Evolutionary conservation across 139 green algal species (phyloP), one percentile per base, ranked within the genome.

Genomic region (Coccomyxa sp.): DNA sequence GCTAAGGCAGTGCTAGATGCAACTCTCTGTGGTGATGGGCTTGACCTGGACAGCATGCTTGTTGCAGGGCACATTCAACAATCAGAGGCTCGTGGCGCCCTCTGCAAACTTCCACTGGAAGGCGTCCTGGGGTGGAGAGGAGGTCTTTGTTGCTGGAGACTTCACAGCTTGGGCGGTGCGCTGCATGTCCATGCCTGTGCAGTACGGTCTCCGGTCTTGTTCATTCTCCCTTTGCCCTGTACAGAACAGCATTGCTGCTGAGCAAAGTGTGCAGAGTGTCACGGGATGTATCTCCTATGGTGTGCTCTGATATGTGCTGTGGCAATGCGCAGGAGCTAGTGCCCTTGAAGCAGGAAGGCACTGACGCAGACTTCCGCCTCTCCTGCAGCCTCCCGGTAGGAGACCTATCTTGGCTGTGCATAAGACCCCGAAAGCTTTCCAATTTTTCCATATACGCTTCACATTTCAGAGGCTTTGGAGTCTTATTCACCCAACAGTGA

Each of bases 31-130:
- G 3, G 10, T 29, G 33, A 14, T 36, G 33, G 18, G 34, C 33
- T 50, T 7, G 29, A 36, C 70, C 33, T 41, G 33, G 10, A 50
- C 29, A 12, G 1, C 10, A 55, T 40, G 70, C 10, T 40, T 27
- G 35, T 35, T 76, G 77, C 69, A 77, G 76, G 82, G 82, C 16
- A 78, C 68, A 33, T 85, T 82, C 78, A 93, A 93, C 82, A 92
- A 93, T 79, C 81, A 89, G 41, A 76, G 84, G 22, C 68, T 84
- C 10, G 80, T 83, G 12, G 75, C 82, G 38, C 68, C 79, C 50
- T 86, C 85, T 37, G 71, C 68, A 24, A 76, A 39, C 7, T 89
- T 92, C 58, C 78, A 44, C 9, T 92, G 88, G 88, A 58, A 36
- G 27, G 55, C n/a, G 6, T 39, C 72, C 24, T 54, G 76, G 68